Base-by-base conservation (phyloP, 495 filamentous ascomycete genomes). In the Acidiella bohemica region DNA sequence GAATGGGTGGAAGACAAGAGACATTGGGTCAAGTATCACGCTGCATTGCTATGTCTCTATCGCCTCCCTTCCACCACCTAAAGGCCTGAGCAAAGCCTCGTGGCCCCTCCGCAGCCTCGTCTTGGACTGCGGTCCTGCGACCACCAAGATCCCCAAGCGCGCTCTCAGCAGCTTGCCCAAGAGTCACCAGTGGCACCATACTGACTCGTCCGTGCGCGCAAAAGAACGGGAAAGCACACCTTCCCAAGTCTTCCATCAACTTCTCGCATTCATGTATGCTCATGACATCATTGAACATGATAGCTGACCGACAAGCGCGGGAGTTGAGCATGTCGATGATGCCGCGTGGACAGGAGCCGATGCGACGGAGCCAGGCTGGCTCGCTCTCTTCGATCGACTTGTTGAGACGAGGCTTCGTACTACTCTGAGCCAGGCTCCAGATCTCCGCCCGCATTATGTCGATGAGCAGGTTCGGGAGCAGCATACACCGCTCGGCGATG, bases 261-360 rank as follows among this genome's bases (percentile, higher is more conserved):
- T 53, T 57, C 32, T 65, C 51, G 54, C 86, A 94, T 53, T 94
- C 73, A 6, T 69, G 67, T 1, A 63, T 39, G 1, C 64, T 68
- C 31, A 96, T 55, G 8, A 57, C 58, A 51, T 97, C 90, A 49
- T 95, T 95, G 63, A 97, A 97, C 90, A 97, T 97, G 59, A 96
- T 81, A 5, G 90, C 84, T 28, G 72, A 86, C 25, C 90, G 67
- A 59, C 90, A 97, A 7, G 90, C 81, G 27, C 86, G 73, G 4
- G 84, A 93, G 50, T 93, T 88, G 18, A 96, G 64, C 61, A 95
- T 63, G 36, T 95, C 86, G 27, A 92, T 36, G n/a, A 96, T 75
- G 0, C 79, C 78, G 36, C 72, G 64, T 0, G 86, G 86, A 49
- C 83, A 88, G 26, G 65, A 66, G 22, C 72, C 66, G 31, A 83